These are phyloP conservation scores for Aquilaria yunnanensis DNA, from an alignment of 345 rosid genomes.

Conservation along the genomic window DNA sequence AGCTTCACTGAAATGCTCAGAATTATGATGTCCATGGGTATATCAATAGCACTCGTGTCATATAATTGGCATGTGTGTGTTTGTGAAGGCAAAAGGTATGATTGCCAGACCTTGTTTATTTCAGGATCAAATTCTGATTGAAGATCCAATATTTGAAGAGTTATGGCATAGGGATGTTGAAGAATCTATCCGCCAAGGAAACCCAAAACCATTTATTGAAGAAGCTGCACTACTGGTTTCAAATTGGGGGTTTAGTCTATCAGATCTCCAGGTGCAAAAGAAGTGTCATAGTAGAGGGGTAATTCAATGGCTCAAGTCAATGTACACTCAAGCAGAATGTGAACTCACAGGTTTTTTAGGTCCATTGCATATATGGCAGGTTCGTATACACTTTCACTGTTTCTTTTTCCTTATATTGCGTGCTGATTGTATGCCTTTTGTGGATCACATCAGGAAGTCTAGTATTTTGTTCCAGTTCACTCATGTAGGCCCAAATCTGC, in stretches of 20 bases:
- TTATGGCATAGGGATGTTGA: conserved; percentile 88
- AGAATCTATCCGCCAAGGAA: conserved; percentile 86
- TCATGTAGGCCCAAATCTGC: background rate
- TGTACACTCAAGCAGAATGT: conserved; percentile 73
- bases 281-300: conserved; percentile 58
- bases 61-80: no score
- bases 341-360: conserved; percentile 62
- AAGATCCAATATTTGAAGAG: conserved; percentile 55
- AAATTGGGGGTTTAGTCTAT: conserved; percentile 78
- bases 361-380: conserved; percentile 98
- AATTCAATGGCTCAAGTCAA: conserved; percentile 73
- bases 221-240: conserved; percentile 71
- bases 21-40: no score
- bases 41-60: no score
- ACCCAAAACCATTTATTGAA: conserved; percentile 61
- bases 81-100: background rate
- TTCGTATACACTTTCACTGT: conserved; percentile 25
- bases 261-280: conserved; percentile 63
- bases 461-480: background rate
- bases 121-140: conserved; percentile 64
- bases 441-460: no score
- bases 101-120: conserved; percentile 13
- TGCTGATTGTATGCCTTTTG: no score
- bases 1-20: no score
- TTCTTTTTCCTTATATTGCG: background rate